These are phyloP conservation scores for Corymbia maculata DNA, from an alignment of 345 rosid genomes.

Conservation along the genomic window DNA sequence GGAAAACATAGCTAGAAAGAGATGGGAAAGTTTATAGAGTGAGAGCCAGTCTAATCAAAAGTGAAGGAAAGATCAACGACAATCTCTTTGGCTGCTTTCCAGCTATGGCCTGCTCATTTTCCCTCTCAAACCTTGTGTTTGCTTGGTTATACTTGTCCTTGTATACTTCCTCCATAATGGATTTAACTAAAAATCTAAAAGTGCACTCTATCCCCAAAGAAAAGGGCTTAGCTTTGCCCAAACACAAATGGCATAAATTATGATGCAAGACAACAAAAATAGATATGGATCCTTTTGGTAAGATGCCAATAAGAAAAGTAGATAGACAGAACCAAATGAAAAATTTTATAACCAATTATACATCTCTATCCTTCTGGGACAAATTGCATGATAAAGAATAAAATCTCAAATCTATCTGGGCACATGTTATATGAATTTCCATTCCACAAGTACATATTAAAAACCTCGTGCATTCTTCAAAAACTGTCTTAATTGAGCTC, in stretches of 20 bases:
- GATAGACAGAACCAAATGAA: neutral
- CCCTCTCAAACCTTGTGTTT: neutral
- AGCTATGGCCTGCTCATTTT: neutral
- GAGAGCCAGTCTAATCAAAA: neutral
- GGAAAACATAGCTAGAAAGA: neutral
- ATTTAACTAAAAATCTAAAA: neutral
- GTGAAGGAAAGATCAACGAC: neutral
- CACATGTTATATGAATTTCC: neutral
- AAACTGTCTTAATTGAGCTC: neutral
- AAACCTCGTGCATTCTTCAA: neutral
- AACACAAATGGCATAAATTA: neutral
- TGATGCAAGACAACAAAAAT: neutral
- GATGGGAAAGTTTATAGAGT: neutral
- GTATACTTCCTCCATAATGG: neutral
- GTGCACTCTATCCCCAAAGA: neutral
- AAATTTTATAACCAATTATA: neutral
- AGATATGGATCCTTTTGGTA: neutral
- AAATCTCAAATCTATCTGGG: neutral
- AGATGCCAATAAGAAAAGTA: neutral
- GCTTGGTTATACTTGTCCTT: neutral
- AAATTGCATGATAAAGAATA: neutral
- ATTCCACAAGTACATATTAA: neutral
- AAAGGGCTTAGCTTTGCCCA: neutral
- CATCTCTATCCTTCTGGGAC: neutral
- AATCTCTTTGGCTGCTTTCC: neutral